Percentiles rank a stretch among this genome's conserved stretches.
These are phyloP conservation scores for Tricholoma terreum DNA, from an alignment of 768 basidiomycete species.

Conservation along the genomic window DNA sequence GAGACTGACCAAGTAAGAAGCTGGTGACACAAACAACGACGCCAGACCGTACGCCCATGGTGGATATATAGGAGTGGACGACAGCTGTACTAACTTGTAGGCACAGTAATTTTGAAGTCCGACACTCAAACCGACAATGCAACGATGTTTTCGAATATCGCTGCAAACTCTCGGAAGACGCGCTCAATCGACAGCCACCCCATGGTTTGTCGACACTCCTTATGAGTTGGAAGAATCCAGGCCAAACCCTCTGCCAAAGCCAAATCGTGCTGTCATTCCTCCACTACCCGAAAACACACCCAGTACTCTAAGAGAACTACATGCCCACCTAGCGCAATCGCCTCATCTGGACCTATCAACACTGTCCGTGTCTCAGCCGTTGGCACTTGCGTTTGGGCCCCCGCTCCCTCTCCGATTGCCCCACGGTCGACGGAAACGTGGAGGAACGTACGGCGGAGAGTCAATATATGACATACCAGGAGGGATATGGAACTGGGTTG, in stretches of 20 bases:
- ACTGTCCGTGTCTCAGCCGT: conserved; percentile 52
- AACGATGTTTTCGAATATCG: conserved; percentile 9
- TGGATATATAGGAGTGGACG: not conserved
- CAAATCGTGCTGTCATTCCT: conserved; percentile 22
- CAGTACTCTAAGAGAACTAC: conserved; percentile 48
- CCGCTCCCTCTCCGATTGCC: conserved; percentile 53
- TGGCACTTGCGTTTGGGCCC: conserved; percentile 52
- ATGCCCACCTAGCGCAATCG: conserved; percentile 52
- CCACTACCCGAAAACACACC: conserved; percentile 56
- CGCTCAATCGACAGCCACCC: conserved; percentile 21
- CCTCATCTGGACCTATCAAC: conserved; percentile 67
- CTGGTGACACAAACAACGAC: conserved; percentile 76
- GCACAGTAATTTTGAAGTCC: not conserved
- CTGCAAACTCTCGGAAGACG: not conserved
- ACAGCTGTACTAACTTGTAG: not conserved
- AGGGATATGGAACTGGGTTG: conserved; percentile 75
- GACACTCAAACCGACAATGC: conserved; percentile 10
- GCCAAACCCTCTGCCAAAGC: conserved; percentile 28
- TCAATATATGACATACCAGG: conserved; percentile 48
- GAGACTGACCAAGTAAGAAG: conserved; percentile 67
- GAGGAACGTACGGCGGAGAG: conserved; percentile 66
- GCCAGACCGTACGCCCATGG: conserved; percentile 71
- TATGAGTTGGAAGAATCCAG: conserved; percentile 18
- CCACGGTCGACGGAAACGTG: conserved; percentile 62
- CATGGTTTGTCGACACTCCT: conserved; percentile 69